These are phyloP conservation scores for Monosporozyma yasuniensis DNA, from an alignment of 805 yeast species.

Conservation along the genomic window DNA sequence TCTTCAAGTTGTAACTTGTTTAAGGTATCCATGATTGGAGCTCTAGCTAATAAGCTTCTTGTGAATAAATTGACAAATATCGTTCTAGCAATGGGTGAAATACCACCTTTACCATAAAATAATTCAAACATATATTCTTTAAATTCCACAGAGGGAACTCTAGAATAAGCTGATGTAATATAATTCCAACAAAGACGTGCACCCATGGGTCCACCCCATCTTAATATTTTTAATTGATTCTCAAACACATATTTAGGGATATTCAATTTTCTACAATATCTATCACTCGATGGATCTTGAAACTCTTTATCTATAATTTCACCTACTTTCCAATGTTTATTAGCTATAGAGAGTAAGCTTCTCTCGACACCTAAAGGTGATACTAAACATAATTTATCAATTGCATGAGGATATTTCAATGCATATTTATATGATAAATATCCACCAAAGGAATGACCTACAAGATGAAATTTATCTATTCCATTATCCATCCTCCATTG, in stretches of 20 bases:
- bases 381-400: constrained; percentile 49
- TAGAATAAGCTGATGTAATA: constrained; percentile 24
- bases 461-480: constrained; percentile 47
- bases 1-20: constrained; percentile 27
- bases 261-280: constrained; percentile 20
- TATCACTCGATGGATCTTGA: constrained; percentile 35
- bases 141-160: constrained; percentile 20
- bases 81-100: constrained; percentile 9
- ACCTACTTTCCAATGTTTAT: constrained; percentile 14
- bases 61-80: constrained; percentile 24
- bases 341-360: constrained; percentile 47
- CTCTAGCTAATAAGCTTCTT: constrained; percentile 38
- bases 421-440: constrained; percentile 59
- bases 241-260: constrained; percentile 27
- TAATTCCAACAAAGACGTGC: constrained; percentile 32
- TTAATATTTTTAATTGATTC: constrained; percentile 39
- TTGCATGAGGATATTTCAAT: constrained; percentile 43
- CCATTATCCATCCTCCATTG: constrained; percentile 47
- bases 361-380: constrained; percentile 78
- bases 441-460: constrained; percentile 78
- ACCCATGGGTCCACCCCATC: constrained; percentile 36
- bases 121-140: constrained; percentile 19
- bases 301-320: constrained; percentile 25
- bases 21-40: constrained; percentile 57
- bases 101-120: constrained; percentile 12